A percentile compares a stretch with the other conserved stretches of the same genome.
These are phyloP conservation scores for Colletotrichum aenigma DNA, from an alignment of 2,329 filamentous ascomycete species.

Conservation along the genomic window DNA sequence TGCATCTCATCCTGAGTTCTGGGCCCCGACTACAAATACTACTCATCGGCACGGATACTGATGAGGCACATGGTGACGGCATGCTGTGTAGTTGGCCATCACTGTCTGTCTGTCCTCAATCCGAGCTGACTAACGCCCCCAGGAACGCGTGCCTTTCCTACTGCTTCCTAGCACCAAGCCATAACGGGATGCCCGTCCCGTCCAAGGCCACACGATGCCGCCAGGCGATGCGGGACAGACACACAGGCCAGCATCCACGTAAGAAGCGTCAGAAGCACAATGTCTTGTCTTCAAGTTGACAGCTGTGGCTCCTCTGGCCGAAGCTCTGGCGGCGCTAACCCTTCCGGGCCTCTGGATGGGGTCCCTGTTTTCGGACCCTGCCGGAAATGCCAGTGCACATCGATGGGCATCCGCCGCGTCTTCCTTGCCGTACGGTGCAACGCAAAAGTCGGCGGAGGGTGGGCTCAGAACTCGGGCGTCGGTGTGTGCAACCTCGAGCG, in stretches of 20 bases:
- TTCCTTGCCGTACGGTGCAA: not conserved
- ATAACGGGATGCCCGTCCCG: not conserved
- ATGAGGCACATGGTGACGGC: not conserved
- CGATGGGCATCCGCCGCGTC: not conserved
- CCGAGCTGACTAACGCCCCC: not conserved
- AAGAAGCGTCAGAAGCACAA: not conserved
- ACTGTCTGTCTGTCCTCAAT: not conserved
- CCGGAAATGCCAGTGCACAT: constrained; percentile 8
- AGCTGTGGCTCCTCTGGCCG: not conserved
- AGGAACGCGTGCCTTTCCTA: not conserved
- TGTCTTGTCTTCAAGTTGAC: constrained; percentile 11
- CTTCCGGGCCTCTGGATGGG: not conserved
- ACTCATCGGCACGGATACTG: not conserved
- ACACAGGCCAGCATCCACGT: not conserved
- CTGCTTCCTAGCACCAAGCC: not conserved
- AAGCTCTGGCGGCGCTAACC: not conserved
- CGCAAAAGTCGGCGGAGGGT: not conserved
- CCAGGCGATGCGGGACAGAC: not conserved
- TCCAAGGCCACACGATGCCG: not conserved
- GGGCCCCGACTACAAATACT: not conserved
- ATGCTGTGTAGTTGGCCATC: not conserved
- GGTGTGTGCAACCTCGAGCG: not conserved
- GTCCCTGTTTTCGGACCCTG: constrained; percentile 13
- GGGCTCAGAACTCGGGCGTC: not conserved
- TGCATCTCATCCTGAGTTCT: not conserved